Conservation (phyloP, 495 filamentous ascomycete genomes). For the Peziza echinospora region DNA sequence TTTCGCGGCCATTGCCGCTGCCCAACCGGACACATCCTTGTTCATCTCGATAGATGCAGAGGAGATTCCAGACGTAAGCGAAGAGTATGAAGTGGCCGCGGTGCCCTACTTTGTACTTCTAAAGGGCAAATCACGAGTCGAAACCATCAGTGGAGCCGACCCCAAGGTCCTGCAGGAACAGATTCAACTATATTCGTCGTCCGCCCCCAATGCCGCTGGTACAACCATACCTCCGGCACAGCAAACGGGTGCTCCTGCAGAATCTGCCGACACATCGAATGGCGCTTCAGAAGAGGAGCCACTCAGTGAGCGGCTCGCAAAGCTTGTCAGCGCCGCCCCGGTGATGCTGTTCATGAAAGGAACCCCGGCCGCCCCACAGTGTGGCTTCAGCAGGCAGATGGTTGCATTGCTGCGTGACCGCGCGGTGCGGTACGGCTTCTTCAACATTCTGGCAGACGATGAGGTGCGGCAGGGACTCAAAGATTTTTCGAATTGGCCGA, state of each 20-base stretch:
- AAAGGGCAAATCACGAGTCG: slow-evolving; percentile 44
- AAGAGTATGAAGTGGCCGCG: slow-evolving; percentile 68
- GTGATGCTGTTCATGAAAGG: slow-evolving; percentile 97
- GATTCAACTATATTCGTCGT: slow-evolving; percentile 54
- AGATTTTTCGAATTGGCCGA: slow-evolving; percentile 90
- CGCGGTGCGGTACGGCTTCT: slow-evolving; percentile 89
- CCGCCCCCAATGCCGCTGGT: slow-evolving; percentile 3
- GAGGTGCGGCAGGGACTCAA: slow-evolving; percentile 92
- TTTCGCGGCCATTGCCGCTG: slow-evolving; percentile 58
- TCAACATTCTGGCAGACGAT: slow-evolving; percentile 95
- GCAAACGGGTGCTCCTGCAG: slow-evolving; percentile 4
- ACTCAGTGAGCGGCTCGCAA: slow-evolving; percentile 47
- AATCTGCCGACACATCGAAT: background rate
- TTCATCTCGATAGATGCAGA: slow-evolving; percentile 37
- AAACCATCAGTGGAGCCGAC: slow-evolving; percentile 73
- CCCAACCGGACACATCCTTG: slow-evolving; percentile 51
- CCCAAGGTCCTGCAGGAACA: slow-evolving; percentile 56
- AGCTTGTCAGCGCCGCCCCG: slow-evolving; percentile 78
- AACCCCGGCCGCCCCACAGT: slow-evolving; percentile 75
- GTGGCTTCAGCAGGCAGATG: slow-evolving; percentile 79
- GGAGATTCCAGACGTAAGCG: slow-evolving; percentile 22
- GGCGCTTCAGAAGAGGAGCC: slow-evolving; percentile 36
- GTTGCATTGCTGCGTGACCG: slow-evolving; percentile 69
- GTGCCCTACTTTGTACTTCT: slow-evolving; percentile 80
- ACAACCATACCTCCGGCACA: slow-evolving; percentile 20